Percentiles rank a stretch among this genome's conserved stretches.
phyloP scores from a whole-genome alignment of 306 rosid genomes.

The Prinsepia uniflora region DNA sequence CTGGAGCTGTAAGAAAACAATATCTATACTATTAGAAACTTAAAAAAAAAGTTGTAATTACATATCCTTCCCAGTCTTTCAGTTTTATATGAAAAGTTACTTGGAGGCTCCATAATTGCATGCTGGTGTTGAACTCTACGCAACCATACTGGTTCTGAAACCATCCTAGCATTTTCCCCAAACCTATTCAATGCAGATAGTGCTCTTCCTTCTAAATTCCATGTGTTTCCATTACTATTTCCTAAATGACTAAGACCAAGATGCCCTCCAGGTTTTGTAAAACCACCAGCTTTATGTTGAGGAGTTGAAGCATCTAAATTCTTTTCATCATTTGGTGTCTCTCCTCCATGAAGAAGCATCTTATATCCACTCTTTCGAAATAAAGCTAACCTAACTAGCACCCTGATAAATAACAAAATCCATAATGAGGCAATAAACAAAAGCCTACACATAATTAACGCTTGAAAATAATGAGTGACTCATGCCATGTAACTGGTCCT shows the following conservation, averaged over 20 bases:
- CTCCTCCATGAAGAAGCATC: slow-evolving; percentile 83
- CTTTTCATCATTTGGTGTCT: slow-evolving; percentile 49
- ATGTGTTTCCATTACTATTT: slow-evolving; percentile 39
- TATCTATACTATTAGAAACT: slow-evolving; percentile 25
- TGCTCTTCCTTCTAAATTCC: slow-evolving; percentile 85
- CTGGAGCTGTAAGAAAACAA: slow-evolving; percentile 47
- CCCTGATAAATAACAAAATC: slow-evolving; percentile 52
- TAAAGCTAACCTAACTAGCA: slow-evolving; percentile 71
- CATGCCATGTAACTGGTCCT: slow-evolving; percentile 29
- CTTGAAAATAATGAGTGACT: slow-evolving; percentile 21
- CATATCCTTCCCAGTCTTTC: background rate
- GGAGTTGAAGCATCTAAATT: slow-evolving; percentile 34
- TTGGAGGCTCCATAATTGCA: slow-evolving; percentile 49
- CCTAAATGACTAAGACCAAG: slow-evolving; percentile 35
- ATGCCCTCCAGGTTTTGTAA: slow-evolving; percentile 31
- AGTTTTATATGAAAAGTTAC: slow-evolving; percentile 31
- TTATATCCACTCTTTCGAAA: slow-evolving; percentile 81
- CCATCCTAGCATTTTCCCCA: slow-evolving; percentile 69
- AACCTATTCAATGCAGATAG: slow-evolving; percentile 73
- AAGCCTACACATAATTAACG: slow-evolving; percentile 6
- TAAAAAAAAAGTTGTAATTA: background rate
- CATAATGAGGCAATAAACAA: slow-evolving; percentile 10
- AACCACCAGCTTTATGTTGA: slow-evolving; percentile 31
- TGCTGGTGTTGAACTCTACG: slow-evolving; percentile 57
- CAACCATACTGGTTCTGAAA: slow-evolving; percentile 55